phyloP scores from a whole-genome alignment of 371 early-diverging fungal species.

The Blakeslea trispora region DNA sequence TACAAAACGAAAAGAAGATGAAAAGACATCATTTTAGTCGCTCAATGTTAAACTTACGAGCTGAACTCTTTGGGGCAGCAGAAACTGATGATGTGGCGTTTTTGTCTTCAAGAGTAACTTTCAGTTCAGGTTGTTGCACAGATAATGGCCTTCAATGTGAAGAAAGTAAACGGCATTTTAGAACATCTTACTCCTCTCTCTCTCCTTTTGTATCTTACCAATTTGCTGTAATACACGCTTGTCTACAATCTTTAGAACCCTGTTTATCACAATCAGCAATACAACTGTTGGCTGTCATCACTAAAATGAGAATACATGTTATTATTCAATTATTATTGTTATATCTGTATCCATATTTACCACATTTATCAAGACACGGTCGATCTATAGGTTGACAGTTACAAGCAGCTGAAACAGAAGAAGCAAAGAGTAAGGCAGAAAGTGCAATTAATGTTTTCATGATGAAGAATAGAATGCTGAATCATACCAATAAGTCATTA shows the following conservation, averaged over 20 bases:
- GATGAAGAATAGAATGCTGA: not conserved
- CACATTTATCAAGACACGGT: constrained; percentile 26
- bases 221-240: constrained; percentile 19
- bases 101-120: constrained; percentile 2
- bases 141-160: constrained; percentile 26
- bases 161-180: no score
- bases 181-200: no score
- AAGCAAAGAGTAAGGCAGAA: constrained; percentile 17
- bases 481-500: not conserved
- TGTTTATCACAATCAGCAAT: constrained; percentile 20
- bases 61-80: no score
- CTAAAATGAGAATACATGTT: no score
- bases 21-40: no score
- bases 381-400: constrained; percentile 25
- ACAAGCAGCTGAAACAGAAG: constrained; percentile 25
- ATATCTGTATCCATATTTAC: constrained; percentile 22
- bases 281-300: constrained; percentile 24
- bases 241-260: constrained; percentile 16
- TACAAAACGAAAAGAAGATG: no score
- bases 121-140: not conserved
- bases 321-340: no score
- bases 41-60: no score
- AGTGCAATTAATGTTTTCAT: constrained; percentile 10
- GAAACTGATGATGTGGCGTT: not conserved
- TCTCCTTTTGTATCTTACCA: no score